Percentiles rank a stretch among this genome's conserved stretches.
These are phyloP conservation scores for Poa annua DNA, from an alignment of 176 grass and related monocot genomes.

Conservation along the genomic window DNA sequence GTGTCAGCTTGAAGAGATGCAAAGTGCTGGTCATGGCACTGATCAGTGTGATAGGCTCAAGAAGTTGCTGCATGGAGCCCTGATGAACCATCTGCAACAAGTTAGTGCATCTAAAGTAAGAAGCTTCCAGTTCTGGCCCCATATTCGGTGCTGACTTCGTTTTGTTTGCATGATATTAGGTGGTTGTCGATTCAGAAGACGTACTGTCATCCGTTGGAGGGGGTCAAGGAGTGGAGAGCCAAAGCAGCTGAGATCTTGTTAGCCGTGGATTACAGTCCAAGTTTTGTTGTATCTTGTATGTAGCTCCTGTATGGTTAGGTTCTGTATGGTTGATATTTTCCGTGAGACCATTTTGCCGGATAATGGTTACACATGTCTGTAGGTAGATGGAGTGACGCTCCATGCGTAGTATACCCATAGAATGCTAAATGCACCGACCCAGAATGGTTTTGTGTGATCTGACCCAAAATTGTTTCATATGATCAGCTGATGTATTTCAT, in stretches of 20 bases:
- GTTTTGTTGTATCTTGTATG: conserved; percentile 30
- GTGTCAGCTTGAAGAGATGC: conserved; percentile 84
- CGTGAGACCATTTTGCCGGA: neutral
- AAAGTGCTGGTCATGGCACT: conserved; percentile 54
- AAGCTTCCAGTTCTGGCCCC: neutral
- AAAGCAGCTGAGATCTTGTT: conserved; percentile 29
- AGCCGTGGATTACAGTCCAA: neutral
- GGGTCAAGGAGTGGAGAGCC: conserved; percentile 38
- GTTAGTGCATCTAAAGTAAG: conserved; percentile 42
- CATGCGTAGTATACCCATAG: neutral
- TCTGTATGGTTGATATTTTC: neutral
- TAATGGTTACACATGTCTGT: neutral
- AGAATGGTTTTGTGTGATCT: no score
- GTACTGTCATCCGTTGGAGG: conserved; percentile 59
- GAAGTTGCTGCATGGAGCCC: conserved; percentile 63
- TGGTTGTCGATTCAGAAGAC: conserved; percentile 73
- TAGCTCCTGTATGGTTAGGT: neutral
- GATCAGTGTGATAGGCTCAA: conserved; percentile 88
- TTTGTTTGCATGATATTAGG: conserved; percentile 41
- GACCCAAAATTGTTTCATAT: no score
- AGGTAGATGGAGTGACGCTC: neutral
- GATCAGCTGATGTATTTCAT: no score
- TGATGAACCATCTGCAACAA: conserved; percentile 74
- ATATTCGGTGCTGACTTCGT: neutral
- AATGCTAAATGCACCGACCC: no score